These are phyloP conservation scores for Stachybotrys chlorohalonatus DNA, from an alignment of 2,329 filamentous ascomycete species.

Conservation along the genomic window DNA sequence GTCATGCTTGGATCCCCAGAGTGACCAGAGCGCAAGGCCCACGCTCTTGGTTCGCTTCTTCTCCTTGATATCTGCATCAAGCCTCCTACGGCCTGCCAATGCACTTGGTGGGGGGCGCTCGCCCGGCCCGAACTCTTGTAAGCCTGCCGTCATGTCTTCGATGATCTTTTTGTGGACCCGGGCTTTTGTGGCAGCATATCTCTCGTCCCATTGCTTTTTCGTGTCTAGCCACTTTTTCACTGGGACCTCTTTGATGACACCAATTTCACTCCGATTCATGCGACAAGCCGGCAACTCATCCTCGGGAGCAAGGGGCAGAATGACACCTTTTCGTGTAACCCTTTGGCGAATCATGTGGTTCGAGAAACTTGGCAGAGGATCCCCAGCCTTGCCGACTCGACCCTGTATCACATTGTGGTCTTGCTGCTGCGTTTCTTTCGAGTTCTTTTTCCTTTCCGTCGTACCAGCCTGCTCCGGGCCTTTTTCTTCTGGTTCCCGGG, in stretches of 20 bases:
- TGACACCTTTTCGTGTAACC: slow-evolving; percentile 68
- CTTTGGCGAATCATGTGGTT: slow-evolving; percentile 88
- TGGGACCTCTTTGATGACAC: slow-evolving; percentile 69
- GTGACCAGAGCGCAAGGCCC: slow-evolving; percentile 74
- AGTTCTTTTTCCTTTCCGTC: slow-evolving; percentile 5
- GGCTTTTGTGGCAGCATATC: slow-evolving; percentile 59
- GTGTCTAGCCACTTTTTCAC: slow-evolving; percentile 75
- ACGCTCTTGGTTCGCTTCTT: slow-evolving; percentile 57
- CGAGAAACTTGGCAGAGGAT: slow-evolving; percentile 69
- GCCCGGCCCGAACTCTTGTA: slow-evolving; percentile 58
- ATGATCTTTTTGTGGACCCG: slow-evolving; percentile 66
- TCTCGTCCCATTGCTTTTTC: slow-evolving; percentile 64
- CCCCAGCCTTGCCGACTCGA: slow-evolving; percentile 69
- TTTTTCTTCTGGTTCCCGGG: background rate
- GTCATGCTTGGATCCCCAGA: slow-evolving; percentile 86
- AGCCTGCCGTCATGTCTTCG: slow-evolving; percentile 63
- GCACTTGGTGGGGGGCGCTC: slow-evolving; percentile 80
- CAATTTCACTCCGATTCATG: slow-evolving; percentile 56
- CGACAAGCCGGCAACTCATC: slow-evolving; percentile 57
- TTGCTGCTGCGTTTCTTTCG: slow-evolving; percentile 9
- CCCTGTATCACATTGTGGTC: slow-evolving; percentile 1
- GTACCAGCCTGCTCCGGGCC: background rate
- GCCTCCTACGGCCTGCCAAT: slow-evolving; percentile 60
- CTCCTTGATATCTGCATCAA: slow-evolving; percentile 26
- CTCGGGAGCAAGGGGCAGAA: slow-evolving; percentile 57